Evolutionary conservation across 257 asterid genomes (phyloP), one percentile per base, ranked within the genome.

Genomic region (Anisodus acutangulus): DNA sequence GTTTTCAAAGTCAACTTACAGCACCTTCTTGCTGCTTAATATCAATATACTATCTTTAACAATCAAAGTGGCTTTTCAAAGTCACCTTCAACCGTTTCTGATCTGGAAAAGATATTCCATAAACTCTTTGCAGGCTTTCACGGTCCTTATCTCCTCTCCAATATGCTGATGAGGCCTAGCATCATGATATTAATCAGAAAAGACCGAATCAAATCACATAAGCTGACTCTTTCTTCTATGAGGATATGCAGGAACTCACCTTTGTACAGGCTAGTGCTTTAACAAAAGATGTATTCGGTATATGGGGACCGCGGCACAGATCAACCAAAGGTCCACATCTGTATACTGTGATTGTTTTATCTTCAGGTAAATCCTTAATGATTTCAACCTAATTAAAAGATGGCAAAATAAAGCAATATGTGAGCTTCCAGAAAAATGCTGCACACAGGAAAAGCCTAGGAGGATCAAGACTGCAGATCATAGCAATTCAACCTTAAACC

Each of bases 321-420:
- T 97, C 98, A 83, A 97, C 97, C 90, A 97, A 90, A 51, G 98
- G 98, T 76, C 99, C 99, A 85, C 99, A 97, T 90, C 99, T 88
- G 86, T 95, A 97, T 47, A 97, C 99, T 3, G 98, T 97, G 79
- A 97, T 93, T 47, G 99, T 95, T 90, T 93, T 93, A 84, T 95
- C 99, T 85, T 88, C 98, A 0, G 99, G 98, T 85, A 97, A 93
- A 88, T 93, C 98, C 84, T 92, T 91, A 67, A 97, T 97, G 81
- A 97, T 95, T 88, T 97, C 99, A 85, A 95, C 94, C 99, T 95
- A 86, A 83, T 79, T 13, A 57, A 85, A 85, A 81, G 62, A 85
- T 49, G 57, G 86, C 71, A 74, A 31, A 87, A 76, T 60, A 85
- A 68, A 31, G 39, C 47, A 67, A 53, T 47, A 71, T 26, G 64